Base-by-base conservation (phyloP, 768 basidiomycete species). In the Agaricus subrufescens region DNA sequence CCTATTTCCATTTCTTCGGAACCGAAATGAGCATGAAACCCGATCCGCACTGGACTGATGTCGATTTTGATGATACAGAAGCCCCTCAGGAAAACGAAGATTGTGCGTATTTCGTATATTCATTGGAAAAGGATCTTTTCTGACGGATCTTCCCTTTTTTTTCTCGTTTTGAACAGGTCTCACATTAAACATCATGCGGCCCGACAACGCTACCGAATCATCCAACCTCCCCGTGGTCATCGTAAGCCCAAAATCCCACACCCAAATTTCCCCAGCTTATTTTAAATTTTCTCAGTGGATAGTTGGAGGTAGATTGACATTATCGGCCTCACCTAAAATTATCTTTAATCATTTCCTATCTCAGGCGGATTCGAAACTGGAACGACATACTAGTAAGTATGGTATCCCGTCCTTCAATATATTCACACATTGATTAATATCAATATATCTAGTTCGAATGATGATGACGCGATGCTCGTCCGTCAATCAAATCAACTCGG, bases 191-290 rank as follows among this genome's bases (percentile, higher is more conserved):
- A 70, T 82, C n/a, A 65, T 78, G 29, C 69, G 68, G 26, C 79
- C 81, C 4, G 57, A 68, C 1, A 67, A 63, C 50, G 65, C 69
- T 1, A 70, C 68, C 1, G 58, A 71, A 0, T 61, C 64, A 11
- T 70, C 69, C 2, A 75, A 74, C 45, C 67, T 82, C 1, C 81
- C 82, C 0, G 77, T 83, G 1, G 68, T 80, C 7, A 77, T 75
- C 38, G 81, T 81, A 60, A 44, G 77, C 64, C 1, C 48, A 11
- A 23, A 45, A 25, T 30, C 42, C 5, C n/a, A 40, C 5, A 44
- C 29, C n/a, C 4, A 27, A 19, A 12, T 43, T 47, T 9, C 9
- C 3, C 6, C 23, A 9, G 27, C 9, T 11, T 11, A 19, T 14
- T 5, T 6, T n/a, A 9, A 23, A 46, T 46, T 9, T 3, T 3